Evolutionary conservation across 2,329 filamentous ascomycete species (phyloP).

Genomic region (Stachybotrys chlorohalonatus): DNA sequence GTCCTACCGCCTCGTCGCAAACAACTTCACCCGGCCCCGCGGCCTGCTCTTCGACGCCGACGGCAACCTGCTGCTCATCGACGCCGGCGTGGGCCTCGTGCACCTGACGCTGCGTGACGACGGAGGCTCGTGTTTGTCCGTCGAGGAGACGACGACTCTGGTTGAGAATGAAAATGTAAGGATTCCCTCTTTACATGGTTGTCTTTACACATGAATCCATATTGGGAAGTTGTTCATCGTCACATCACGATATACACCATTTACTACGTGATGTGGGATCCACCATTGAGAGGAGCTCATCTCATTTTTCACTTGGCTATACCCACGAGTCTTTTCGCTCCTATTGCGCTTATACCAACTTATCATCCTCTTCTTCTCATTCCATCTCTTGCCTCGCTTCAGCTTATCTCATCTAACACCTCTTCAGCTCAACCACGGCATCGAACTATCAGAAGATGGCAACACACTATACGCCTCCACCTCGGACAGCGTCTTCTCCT

Average conservation of each 20-base stretch:
- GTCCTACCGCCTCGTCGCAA: constrained; percentile 32
- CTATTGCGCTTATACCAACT: neutral
- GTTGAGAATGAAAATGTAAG: constrained; percentile 26
- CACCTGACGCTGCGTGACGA: constrained; percentile 30
- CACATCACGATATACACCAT: too few species aligned
- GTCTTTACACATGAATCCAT: too few species aligned
- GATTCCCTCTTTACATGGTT: neutral
- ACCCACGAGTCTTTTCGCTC: too few species aligned
- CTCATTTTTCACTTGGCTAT: neutral
- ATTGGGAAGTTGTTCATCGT: too few species aligned
- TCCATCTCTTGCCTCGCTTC: constrained; percentile 1
- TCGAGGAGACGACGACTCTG: constrained; percentile 24
- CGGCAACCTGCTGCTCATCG: constrained; percentile 36
- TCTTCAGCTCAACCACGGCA: constrained; percentile 43
- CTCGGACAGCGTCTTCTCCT: constrained; percentile 49
- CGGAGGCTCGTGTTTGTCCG: constrained; percentile 30
- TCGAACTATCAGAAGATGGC: constrained; percentile 43
- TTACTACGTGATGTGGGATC: too few species aligned
- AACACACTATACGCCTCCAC: constrained; percentile 49
- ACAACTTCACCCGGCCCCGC: constrained; percentile 31
- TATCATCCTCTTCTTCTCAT: neutral
- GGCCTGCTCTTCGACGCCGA: constrained; percentile 34
- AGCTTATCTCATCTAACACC: neutral
- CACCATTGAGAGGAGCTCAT: neutral
- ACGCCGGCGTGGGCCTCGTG: constrained; percentile 30